Base-by-base conservation (phyloP, 768 basidiomycete species). In the Lactifluus subvellereus region DNA sequence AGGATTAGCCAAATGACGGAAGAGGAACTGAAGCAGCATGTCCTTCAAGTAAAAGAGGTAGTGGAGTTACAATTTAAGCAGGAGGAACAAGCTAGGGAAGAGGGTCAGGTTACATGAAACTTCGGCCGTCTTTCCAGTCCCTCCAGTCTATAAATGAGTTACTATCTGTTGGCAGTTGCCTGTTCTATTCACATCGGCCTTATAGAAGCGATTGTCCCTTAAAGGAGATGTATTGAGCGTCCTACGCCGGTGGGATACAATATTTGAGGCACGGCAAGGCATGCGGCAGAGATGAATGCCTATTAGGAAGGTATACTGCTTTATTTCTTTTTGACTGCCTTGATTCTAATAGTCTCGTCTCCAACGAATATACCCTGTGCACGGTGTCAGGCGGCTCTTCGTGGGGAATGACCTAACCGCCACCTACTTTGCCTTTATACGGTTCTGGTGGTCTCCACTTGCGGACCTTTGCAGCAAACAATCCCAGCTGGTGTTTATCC, bases 261-360 rank as follows among this genome's bases (percentile, higher is more conserved):
- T 33, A 14, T 35, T n/a, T 37, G 49, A 6, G 33, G n/a, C 18
- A 57, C 33, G 18, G 40, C 20, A 33, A 33, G 22, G 16, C 30
- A 54, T 47, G 20, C 7, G 16, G 51, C 16, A 40, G 48, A 40
- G n/a, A 49, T 54, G 33, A 14, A 60, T 37, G 49, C 35, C 20
- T n/a, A 40, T 38, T 57, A 58, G 22, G 35, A 50, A 14, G 37
- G 32, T 61, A 68, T 53, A 59, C 6, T 37, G 33, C 37, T 75
- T 82, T 91, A 97, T 79, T 97, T 97, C 84, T 96, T 98, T 80
- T 94, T 95, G 62, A 94, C 87, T 66, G 85, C 85, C 77, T 91
- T 97, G 65, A 97, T 87, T 71, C 88, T 84, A 70, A 98, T 88
- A 57, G 87, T 88, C 75, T 99, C 96, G 70, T 86, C 82, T n/a